These are phyloP conservation scores for Hypoxylon sp. DNA, from an alignment of 2,329 filamentous ascomycete genomes.

Conservation along the genomic window DNA sequence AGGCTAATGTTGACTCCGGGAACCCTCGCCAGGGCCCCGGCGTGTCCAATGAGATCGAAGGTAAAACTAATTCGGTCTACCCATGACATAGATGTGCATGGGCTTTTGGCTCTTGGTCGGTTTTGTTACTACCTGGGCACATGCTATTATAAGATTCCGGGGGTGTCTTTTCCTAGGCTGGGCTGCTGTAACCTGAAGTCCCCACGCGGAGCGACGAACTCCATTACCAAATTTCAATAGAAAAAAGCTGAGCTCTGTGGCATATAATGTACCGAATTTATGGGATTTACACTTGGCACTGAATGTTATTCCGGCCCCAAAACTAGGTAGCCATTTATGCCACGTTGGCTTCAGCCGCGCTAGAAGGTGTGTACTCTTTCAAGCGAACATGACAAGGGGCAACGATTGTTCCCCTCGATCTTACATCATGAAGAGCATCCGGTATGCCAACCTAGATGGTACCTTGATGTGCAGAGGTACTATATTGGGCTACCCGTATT, in stretches of 20 bases:
- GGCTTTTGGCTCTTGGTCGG: conserved; percentile 34
- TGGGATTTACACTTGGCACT: conserved; percentile 20
- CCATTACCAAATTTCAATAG: conserved; percentile 41
- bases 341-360: conserved; percentile 44
- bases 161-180: conserved; percentile 32
- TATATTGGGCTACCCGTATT: conserved; percentile 41
- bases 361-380: conserved; percentile 23
- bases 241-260: conserved; percentile 5
- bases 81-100: conserved; percentile 43
- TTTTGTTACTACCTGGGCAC: conserved; percentile 30
- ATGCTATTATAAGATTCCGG: conserved; percentile 35
- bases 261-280: conserved; percentile 17
- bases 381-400: conserved; percentile 36
- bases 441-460: conserved; percentile 31
- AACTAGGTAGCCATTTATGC: conserved; percentile 32
- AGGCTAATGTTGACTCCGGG: conserved; percentile 41
- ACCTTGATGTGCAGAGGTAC: conserved; percentile 24
- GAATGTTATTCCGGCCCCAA: conserved; percentile 20
- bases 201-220: conserved; percentile 44
- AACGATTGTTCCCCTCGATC: conserved; percentile 24
- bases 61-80: conserved; percentile 48
- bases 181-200: conserved; percentile 15
- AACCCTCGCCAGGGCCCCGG: conserved; percentile 38
- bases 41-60: conserved; percentile 46
- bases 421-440: conserved; percentile 36